Conservation (phyloP, 345 rosid genomes). For the Linum lewisii region DNA sequence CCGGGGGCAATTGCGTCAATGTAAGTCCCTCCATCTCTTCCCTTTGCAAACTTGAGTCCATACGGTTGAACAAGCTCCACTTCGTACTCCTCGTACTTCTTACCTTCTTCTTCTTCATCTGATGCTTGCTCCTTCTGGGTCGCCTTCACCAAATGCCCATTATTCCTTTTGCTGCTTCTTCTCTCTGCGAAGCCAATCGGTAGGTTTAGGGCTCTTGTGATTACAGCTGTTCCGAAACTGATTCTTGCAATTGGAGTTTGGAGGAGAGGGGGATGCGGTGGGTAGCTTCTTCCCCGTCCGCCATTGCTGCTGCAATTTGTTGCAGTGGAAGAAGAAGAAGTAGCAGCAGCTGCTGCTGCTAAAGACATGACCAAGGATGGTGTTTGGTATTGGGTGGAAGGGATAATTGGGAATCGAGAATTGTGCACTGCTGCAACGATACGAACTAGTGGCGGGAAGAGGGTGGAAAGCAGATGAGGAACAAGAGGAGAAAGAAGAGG, state of each 20-base stretch:
- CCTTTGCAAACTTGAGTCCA: constrained; percentile 74
- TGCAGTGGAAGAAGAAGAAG: neutral
- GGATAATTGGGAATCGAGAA: neutral
- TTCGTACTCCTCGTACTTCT: constrained; percentile 66
- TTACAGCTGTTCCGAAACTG: neutral
- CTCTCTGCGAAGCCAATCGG: neutral
- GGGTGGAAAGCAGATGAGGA: neutral
- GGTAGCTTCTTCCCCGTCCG: neutral
- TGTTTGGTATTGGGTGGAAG: neutral
- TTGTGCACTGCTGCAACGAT: neutral
- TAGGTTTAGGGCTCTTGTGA: neutral
- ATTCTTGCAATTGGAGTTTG: neutral
- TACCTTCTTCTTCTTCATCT: constrained; percentile 21
- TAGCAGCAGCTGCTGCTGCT: neutral
- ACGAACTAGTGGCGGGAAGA: neutral
- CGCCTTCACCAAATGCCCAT: neutral
- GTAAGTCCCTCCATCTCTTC: constrained; percentile 86
- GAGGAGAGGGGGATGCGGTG: neutral
- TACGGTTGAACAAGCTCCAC: constrained; percentile 76
- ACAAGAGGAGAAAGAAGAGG: neutral
- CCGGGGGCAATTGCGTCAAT: constrained; percentile 83
- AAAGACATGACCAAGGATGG: neutral
- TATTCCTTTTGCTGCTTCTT: neutral
- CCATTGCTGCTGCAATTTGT: neutral
- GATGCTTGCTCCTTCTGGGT: neutral